Evolutionary conservation across 345 rosid genomes (phyloP), one percentile per base, ranked within the genome.

Genomic region (Nephelium lappaceum): DNA sequence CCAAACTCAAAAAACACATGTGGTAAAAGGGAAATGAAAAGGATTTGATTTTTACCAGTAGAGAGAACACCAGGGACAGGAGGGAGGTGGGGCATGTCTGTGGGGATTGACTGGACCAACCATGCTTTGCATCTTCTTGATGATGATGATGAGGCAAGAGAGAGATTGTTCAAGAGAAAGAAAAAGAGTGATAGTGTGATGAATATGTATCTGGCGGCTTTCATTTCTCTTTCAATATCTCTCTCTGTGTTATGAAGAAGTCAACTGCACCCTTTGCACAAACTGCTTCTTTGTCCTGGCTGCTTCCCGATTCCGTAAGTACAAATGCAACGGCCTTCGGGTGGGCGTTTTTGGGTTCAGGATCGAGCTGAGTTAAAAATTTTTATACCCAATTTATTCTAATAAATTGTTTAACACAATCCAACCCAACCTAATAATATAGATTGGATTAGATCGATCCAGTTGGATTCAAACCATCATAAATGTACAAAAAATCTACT

Each of bases 91-190:
- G 92, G 91, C 97, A 93, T 95, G 80, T 90, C 93, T 9, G 96
- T 95, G 77, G 98, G 98, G 81, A 93, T 91, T 49, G 98, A 95
- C 57, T 93, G 98, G 78, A 95, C 98, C 6, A 93, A 88, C 98
- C 98, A 95, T 51, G 98, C 97, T 85, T 90, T 86, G 91, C 97
- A 91, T 73, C 67, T 78, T 7, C 58, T 41, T 3, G 91, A 77
- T 1, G 66, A 80, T 3, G 72, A 67, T 3, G 93, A 80, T 9
- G 80, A 78, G 0, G 77, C 49, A 62, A 71, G 49, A 31, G 51
- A 77, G 78, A 85, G 69, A 73, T 11, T 79, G 82, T 82, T 24
- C 5, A 78, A 75, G 67, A 85, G 78, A 39, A 88, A 80, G 41
- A 82, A 42, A 23, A 42, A 41, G 53, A 78, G 27, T 36, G 76